Percentiles rank a stretch among this genome's conserved stretches.
Conservation (phyloP, 2,329 filamentous ascomycete genomes). For the Diatrype stigma region DNA sequence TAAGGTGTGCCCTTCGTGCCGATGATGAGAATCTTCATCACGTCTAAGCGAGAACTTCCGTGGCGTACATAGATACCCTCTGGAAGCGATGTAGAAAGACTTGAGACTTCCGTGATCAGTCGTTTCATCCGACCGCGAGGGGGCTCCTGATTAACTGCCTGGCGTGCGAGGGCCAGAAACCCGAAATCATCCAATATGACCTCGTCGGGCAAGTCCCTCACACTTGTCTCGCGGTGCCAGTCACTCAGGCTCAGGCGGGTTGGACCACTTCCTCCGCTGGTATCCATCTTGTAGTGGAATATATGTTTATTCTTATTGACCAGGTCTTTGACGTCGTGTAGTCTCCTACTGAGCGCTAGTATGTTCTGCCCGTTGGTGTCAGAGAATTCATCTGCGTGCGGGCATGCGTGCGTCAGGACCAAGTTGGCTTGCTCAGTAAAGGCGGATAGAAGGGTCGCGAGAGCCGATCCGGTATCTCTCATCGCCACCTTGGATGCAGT, state of each 20-base stretch:
- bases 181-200: constrained; percentile 27
- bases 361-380: constrained; percentile 22
- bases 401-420: constrained; percentile 22
- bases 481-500: constrained; percentile 1
- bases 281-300: constrained; percentile 7
- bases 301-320: constrained; percentile 13
- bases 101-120: constrained; percentile 41
- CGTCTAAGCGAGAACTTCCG: constrained; percentile 39
- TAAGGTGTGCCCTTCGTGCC: constrained; percentile 49
- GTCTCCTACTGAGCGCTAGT: constrained; percentile 28
- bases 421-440: constrained; percentile 28
- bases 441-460: constrained; percentile 22
- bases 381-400: constrained; percentile 17
- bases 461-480: constrained; percentile 22
- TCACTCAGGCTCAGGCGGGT: constrained; percentile 18
- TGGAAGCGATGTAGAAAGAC: constrained; percentile 41
- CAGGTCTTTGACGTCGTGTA: constrained; percentile 24
- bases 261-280: constrained; percentile 2
- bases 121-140: constrained; percentile 41
- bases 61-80: constrained; percentile 48
- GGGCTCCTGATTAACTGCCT: constrained; percentile 6
- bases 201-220: constrained; percentile 28
- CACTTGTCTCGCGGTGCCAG: constrained; percentile 21
- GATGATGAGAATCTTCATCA: constrained; percentile 47
- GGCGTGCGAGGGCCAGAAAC: constrained; percentile 14